Evolutionary conservation across 345 rosid species (phyloP), one percentile per base, ranked within the genome.

Genomic region (Aquilaria yunnanensis): DNA sequence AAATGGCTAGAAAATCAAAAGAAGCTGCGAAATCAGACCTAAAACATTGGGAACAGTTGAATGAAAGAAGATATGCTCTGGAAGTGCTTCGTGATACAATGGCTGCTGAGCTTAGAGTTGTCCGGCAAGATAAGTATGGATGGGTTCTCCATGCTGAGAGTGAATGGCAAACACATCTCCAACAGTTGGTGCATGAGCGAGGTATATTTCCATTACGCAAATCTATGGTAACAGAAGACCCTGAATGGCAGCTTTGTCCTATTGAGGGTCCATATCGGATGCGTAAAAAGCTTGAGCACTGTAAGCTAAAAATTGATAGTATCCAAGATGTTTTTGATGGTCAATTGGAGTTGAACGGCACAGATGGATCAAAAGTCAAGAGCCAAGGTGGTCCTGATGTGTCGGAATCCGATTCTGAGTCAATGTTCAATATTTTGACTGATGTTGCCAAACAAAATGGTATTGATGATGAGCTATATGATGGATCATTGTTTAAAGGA

Each of bases 101-200:
- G 97, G 81, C 97, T 70, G 88, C 97, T 57, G 97, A 91, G 81
- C 80, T 91, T 57, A 86, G 97, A 79, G 96, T 91, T 76, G 93
- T 91, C 65, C 89, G 97, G 63, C 97, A 91, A 80, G 91, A 88
- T 70, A 91, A 91, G 81, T 91, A 91, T 75, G 97, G 97, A 58
- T 91, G 97, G 97, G 85, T 91, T 75, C 91, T 91, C 54, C 96
- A 91, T 75, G 97, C 97, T 59, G 97, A 91, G 77, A 91, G 97
- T 57, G 94, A 85, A 80, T 91, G 97, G 97, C 89, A 91, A 72
- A 88, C 83, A 30, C 91, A 86, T 73, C 89, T 91, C 59, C 96
- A 86, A 75, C 93, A 91, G 72, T 94, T 91, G 78, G 92, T 91
- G 49, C 97, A 91, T 67, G 96, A 88, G 72, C 81, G 96, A 14